phyloP scores from a whole-genome alignment of 75 land plant genomes.

The Pinus taeda region DNA sequence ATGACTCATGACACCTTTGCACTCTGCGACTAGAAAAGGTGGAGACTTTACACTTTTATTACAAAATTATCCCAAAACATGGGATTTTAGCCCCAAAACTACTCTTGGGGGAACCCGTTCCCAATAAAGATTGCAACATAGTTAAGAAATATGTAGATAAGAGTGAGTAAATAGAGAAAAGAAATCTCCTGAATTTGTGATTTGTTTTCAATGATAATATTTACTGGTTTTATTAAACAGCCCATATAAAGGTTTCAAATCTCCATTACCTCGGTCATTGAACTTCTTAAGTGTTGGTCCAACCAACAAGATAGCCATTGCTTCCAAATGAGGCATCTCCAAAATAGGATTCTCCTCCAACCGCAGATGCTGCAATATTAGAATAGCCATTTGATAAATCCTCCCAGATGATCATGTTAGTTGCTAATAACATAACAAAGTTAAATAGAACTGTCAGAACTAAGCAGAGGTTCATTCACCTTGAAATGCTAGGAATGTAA shows the following conservation, averaged over 20 bases:
- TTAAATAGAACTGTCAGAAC: not conserved
- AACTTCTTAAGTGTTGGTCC: too few species aligned
- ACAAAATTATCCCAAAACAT: too few species aligned
- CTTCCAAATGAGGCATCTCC: conserved; percentile 81
- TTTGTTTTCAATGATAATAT: not conserved
- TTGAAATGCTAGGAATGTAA: conserved; percentile 7
- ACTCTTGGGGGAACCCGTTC: too few species aligned
- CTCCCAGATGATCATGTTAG: not conserved
- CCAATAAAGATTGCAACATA: not conserved
- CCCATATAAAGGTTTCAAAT: not conserved
- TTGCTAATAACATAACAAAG: not conserved
- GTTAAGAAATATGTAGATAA: not conserved
- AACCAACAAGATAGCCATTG: conserved; percentile 36
- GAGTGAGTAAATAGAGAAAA: not conserved
- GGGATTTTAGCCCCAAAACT: too few species aligned
- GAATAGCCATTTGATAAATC: not conserved
- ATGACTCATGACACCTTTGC: too few species aligned
- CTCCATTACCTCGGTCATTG: conserved; percentile 17
- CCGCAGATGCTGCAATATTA: conserved; percentile 66
- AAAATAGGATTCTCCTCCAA: conserved; percentile 97
- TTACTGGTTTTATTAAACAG: not conserved
- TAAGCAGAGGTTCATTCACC: conserved; percentile 2
- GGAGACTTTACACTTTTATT: too few species aligned
- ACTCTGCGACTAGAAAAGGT: too few species aligned
- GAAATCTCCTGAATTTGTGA: not conserved